These are phyloP conservation scores for Chloris gayana DNA, from an alignment of 176 grass and related monocot genomes.

Conservation along the genomic window DNA sequence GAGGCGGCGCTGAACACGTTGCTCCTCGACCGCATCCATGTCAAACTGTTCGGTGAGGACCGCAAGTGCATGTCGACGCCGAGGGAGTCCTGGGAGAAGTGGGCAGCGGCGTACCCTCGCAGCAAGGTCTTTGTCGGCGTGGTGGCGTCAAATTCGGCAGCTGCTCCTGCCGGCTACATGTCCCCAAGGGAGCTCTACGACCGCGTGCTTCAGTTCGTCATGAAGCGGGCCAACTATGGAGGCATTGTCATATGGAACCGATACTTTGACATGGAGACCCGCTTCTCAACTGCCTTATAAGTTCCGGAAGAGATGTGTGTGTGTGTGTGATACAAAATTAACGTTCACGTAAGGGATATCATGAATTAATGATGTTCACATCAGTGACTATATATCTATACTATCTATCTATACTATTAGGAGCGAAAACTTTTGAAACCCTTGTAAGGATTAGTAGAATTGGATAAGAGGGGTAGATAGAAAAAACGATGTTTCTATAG, in stretches of 20 bases:
- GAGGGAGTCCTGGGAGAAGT: constrained; percentile 12
- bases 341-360: no score
- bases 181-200: constrained; percentile 13
- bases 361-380: no score
- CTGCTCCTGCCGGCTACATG: neutral
- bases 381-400: no score
- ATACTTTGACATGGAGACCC: constrained; percentile 15
- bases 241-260: constrained; percentile 7
- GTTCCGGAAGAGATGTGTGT: no score
- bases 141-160: neutral
- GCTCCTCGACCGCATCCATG: neutral
- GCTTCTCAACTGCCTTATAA: neutral
- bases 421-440: no score
- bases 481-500: no score
- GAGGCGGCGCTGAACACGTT: neutral
- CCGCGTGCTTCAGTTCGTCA: neutral
- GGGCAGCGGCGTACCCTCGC: constrained; percentile 14
- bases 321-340: no score
- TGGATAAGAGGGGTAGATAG: no score
- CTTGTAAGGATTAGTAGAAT: no score
- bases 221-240: constrained; percentile 17
- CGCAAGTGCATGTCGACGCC: neutral
- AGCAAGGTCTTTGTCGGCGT: neutral
- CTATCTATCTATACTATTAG: no score
- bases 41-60: neutral